These are phyloP conservation scores for Aureobasidium sp. DNA, from an alignment of 2,329 filamentous ascomycete species.

Conservation along the genomic window DNA sequence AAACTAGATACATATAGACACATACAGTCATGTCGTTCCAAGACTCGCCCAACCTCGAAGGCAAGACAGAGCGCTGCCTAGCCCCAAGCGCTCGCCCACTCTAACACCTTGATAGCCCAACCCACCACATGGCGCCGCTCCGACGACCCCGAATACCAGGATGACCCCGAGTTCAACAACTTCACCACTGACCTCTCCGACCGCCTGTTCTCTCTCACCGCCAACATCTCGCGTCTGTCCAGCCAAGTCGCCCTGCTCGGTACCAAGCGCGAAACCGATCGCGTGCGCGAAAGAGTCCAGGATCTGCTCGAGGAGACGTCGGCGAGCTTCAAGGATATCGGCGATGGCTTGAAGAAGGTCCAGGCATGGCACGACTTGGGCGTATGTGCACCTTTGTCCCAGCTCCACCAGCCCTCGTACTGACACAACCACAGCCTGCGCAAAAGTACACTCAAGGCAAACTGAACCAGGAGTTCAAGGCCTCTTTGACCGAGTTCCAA, in stretches of 20 bases:
- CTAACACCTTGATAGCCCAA: constrained; percentile 42
- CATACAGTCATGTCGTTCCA: constrained; percentile 22
- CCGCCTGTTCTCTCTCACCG: constrained; percentile 81
- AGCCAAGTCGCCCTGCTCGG: constrained; percentile 81
- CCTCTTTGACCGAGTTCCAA: constrained; percentile 85
- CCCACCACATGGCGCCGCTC: constrained; percentile 59
- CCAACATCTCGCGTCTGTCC: constrained; percentile 76
- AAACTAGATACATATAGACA: neutral
- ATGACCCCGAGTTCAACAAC: constrained; percentile 86
- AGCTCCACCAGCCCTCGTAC: neutral
- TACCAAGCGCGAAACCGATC: constrained; percentile 83
- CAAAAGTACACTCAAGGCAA: constrained; percentile 97
- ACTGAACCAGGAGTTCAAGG: constrained; percentile 85
- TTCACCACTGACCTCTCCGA: constrained; percentile 78
- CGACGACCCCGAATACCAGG: constrained; percentile 69
- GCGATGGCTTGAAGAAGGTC: constrained; percentile 87
- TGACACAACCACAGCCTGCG: constrained; percentile 56
- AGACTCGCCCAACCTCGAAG: constrained; percentile 20
- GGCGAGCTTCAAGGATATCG: constrained; percentile 81
- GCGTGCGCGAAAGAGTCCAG: constrained; percentile 84
- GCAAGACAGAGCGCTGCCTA: constrained; percentile 13
- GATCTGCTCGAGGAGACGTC: constrained; percentile 80
- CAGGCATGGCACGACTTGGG: constrained; percentile 64
- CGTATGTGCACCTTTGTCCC: constrained; percentile 45
- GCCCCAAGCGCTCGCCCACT: neutral